Percentiles rank a stretch among this genome's conserved stretches.
These are phyloP conservation scores for Lithospermum erythrorhizon DNA, from an alignment of 257 asterid genomes.

Conservation along the genomic window DNA sequence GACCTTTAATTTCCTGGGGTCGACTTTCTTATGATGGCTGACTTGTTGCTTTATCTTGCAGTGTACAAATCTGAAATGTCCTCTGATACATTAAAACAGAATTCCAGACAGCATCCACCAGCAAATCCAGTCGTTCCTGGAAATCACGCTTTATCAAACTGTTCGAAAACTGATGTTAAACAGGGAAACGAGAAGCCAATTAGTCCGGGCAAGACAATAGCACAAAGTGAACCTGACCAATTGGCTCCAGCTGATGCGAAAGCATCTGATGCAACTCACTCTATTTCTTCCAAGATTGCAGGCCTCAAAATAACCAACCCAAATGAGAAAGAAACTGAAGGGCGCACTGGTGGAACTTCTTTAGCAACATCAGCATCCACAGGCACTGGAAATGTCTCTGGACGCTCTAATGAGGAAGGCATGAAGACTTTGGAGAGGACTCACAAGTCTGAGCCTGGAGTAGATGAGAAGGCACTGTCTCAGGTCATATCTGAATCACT, in stretches of 20 bases:
- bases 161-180: constrained; percentile 10
- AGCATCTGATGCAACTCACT: constrained; percentile 18
- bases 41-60: constrained; percentile 9
- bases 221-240: constrained; percentile 32
- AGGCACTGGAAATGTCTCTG: constrained; percentile 1
- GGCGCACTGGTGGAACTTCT: neutral
- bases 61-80: constrained; percentile 94
- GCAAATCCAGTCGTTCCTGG: constrained; percentile 66
- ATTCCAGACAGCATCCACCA: constrained; percentile 77
- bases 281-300: constrained; percentile 37
- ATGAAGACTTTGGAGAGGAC: constrained; percentile 11
- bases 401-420: constrained; percentile 5
- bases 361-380: constrained; percentile 5
- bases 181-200: constrained; percentile 4
- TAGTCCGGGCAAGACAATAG: constrained; percentile 27
- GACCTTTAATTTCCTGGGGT: neutral
- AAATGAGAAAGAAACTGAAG: constrained; percentile 9
- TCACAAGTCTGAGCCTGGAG: constrained; percentile 78
- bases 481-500: constrained; percentile 73
- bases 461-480: constrained; percentile 83
- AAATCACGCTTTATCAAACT: constrained; percentile 31
- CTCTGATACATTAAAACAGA: constrained; percentile 53
- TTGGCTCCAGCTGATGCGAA: constrained; percentile 17
- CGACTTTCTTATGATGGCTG: neutral
- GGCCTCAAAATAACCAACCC: constrained; percentile 28